Base-by-base conservation (phyloP, 73 alveolate species). In the Breviolum minutum region DNA sequence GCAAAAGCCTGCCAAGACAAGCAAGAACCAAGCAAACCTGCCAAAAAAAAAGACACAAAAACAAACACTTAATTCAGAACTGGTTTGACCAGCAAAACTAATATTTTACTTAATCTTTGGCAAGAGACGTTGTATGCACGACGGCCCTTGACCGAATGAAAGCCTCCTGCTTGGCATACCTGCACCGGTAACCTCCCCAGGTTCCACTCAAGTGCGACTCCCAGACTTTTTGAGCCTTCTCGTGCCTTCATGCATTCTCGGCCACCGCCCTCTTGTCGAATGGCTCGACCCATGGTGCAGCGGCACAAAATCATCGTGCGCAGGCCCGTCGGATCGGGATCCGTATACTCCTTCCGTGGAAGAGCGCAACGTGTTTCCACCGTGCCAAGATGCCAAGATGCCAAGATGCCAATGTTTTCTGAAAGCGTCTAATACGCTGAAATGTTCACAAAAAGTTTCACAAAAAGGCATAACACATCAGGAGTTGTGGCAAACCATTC, bases 241-340 rank as follows among this genome's bases (percentile, higher is more conserved):
- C 71, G 20, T 14, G 88, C 97, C 97, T 91, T 91, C 97, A 91
- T 91, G 88, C 97, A 91, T 62, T 91, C 97, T 22, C 97, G 97
- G 32, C 89, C 97, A 7, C 97, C 97, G 32, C 81, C 97, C 22
- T 70, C 81, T 63, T 91, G 97, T 66, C 80, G 81, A 76, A 91
- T 54, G 40, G 97, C 97, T 9, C 97, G 97, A 64, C 97, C 97
- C 97, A 91, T 91, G 30, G 97, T 91, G 88, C 97, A 91, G 73
- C 97, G 97, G 40, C 97, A 90, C 73, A 90, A 63, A 62, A 20
- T 63, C 97, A 91, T 91, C 20, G 97, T 91, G 26, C 97, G 54
- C n/a, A 91, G 80, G 19, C 97, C 97, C 6, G 97, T 91, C 48
- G 97, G 97, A 73, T 91, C 97, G 7, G 97, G 97, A 26, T 91